Conservation (phyloP, 352 stramenopile genomes). For the Phytophthora colocasiae region DNA sequence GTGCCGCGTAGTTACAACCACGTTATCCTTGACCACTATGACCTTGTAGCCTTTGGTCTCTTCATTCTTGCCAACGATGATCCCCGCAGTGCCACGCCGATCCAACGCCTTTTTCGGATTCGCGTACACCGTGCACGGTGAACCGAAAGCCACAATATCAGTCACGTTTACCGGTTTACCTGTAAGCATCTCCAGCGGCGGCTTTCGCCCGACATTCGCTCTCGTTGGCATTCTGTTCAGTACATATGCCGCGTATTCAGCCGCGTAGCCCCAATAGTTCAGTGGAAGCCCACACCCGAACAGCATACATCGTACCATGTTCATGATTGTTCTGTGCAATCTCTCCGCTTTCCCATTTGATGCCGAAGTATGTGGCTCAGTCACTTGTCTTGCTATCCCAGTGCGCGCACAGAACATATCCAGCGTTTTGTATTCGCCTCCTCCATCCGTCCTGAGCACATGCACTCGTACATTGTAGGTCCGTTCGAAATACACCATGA, state of each 20-base stretch:
- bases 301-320: slow-evolving; percentile 40
- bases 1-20: too few relatives aligned
- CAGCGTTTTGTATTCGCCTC: neutral
- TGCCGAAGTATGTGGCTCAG: slow-evolving; percentile 25
- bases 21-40: too few relatives aligned
- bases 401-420: neutral
- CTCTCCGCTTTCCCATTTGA: slow-evolving; percentile 25
- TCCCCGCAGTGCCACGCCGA: too few relatives aligned
- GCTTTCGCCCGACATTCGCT: too few relatives aligned
- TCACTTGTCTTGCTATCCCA: slow-evolving; percentile 20
- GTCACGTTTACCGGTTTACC: too few relatives aligned
- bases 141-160: too few relatives aligned
- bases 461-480: slow-evolving; percentile 1
- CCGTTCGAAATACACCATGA: slow-evolving; percentile 14
- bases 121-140: too few relatives aligned
- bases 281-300: slow-evolving; percentile 34
- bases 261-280: slow-evolving; percentile 27
- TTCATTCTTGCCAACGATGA: too few relatives aligned
- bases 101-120: too few relatives aligned
- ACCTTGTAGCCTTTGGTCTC: too few relatives aligned
- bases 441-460: slow-evolving; percentile 2
- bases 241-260: slow-evolving; percentile 35
- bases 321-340: too few relatives aligned
- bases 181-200: too few relatives aligned
- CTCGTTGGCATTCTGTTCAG: neutral